Evolutionary conservation across 2,329 filamentous ascomycete species (phyloP).

Genomic region (Fusarium sp.): DNA sequence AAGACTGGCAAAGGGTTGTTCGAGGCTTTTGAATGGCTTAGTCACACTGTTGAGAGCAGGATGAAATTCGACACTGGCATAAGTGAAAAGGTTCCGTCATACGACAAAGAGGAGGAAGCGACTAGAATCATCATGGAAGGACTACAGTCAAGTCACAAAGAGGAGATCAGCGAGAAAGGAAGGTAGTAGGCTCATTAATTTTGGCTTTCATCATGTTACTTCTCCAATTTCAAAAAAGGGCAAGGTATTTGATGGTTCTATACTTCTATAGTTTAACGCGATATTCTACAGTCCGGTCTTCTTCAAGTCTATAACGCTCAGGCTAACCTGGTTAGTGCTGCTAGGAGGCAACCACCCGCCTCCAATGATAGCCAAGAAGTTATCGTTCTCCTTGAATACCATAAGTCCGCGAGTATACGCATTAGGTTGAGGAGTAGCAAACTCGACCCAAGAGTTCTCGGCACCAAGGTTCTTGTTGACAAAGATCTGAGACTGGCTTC

Average conservation of each 20-base stretch:
- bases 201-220: neutral
- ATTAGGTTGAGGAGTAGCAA: slow-evolving; percentile 47
- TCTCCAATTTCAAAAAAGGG: too few relatives aligned
- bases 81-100: neutral
- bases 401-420: slow-evolving; percentile 52
- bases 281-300: slow-evolving; percentile 17
- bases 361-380: slow-evolving; percentile 54
- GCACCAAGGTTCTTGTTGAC: slow-evolving; percentile 55
- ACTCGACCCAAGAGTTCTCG: slow-evolving; percentile 50
- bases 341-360: slow-evolving; percentile 58
- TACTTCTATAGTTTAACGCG: neutral
- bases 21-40: neutral
- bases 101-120: neutral
- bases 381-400: slow-evolving; percentile 49
- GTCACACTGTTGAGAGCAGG: neutral
- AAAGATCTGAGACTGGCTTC: slow-evolving; percentile 53
- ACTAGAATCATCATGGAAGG: neutral
- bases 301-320: slow-evolving; percentile 48
- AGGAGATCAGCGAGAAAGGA: neutral
- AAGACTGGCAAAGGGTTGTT: neutral
- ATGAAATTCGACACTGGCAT: neutral
- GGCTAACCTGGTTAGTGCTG: slow-evolving; percentile 55
- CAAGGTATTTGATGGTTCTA: neutral
- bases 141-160: fast-evolving
- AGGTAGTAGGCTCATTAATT: fast-evolving